Evolutionary conservation across 2,329 filamentous ascomycete species (phyloP).

Genomic region (Penicillium paneum): DNA sequence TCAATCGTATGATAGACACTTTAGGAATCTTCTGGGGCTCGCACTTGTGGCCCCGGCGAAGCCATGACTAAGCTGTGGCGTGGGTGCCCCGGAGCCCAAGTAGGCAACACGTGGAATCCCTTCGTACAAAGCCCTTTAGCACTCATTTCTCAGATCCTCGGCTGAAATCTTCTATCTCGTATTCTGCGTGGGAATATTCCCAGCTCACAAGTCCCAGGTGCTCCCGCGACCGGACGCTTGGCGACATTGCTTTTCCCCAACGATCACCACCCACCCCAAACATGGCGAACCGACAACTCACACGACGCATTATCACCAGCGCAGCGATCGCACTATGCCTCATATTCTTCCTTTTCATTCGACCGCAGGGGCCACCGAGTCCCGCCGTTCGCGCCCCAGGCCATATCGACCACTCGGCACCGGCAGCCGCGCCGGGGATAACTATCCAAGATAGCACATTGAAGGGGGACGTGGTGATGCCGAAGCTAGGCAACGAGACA

Average conservation of each 20-base stretch:
- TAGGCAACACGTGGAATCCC: constrained; percentile 1
- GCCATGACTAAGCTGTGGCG: constrained; percentile 15
- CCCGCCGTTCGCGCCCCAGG: constrained; percentile 42
- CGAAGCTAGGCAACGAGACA: constrained; percentile 49
- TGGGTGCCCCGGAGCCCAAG: not conserved
- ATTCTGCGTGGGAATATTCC: not conserved
- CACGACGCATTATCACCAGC: constrained; percentile 37
- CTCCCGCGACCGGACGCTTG: constrained; percentile 1
- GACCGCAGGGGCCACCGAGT: constrained; percentile 37
- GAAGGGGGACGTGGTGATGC: constrained; percentile 47
- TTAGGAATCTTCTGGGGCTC: not conserved
- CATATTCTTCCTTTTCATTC: constrained; percentile 39
- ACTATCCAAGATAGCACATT: constrained; percentile 36
- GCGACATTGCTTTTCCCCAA: not conserved
- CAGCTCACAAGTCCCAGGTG: not conserved
- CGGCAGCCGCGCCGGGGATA: constrained; percentile 19
- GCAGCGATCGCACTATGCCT: constrained; percentile 33
- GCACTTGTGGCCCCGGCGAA: not conserved
- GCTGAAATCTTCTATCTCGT: not conserved
- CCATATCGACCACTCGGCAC: constrained; percentile 35
- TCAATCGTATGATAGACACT: not conserved
- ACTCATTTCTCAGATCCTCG: not conserved
- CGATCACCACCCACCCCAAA: not conserved
- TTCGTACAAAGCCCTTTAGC: not conserved
- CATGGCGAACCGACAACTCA: constrained; percentile 40